phyloP scores from a whole-genome alignment of 1,284 basidiomycete species.

The Marasmius sp. region DNA sequence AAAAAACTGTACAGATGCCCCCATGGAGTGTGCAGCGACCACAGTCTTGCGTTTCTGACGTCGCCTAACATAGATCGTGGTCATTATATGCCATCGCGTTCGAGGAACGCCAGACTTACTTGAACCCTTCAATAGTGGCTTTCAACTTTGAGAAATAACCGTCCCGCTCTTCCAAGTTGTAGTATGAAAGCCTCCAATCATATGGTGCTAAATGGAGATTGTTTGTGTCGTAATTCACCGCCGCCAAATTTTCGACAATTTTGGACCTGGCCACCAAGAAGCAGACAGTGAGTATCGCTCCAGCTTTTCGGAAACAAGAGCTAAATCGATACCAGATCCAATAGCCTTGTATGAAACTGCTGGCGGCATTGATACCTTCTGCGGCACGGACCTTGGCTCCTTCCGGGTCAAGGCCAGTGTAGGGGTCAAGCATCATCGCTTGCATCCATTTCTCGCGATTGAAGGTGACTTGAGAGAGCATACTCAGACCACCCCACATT shows the following conservation, averaged over 20 bases:
- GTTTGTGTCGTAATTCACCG: conserved; percentile 89
- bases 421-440: conserved; percentile 87
- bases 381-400: conserved; percentile 91
- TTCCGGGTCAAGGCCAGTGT: conserved; percentile 89
- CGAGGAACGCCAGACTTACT: conserved; percentile 39
- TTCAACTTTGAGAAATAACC: conserved; percentile 92
- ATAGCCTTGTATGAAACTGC: conserved; percentile 90
- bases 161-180: conserved; percentile 91
- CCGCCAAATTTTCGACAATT: conserved; percentile 92
- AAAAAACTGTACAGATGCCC: conserved; percentile 60
- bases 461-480: conserved; percentile 80
- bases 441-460: conserved; percentile 86
- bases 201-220: conserved; percentile 87
- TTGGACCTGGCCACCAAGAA: conserved; percentile 61
- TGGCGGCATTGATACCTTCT: conserved; percentile 89
- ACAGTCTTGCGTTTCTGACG: conserved; percentile 84
- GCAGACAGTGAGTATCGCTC: neutral
- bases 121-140: conserved; percentile 81
- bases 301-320: neutral
- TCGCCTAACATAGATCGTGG: conserved; percentile 38
- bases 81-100: conserved; percentile 1
- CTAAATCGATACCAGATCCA: conserved; percentile 80
- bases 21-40: conserved; percentile 89
- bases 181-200: conserved; percentile 90
- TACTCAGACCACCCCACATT: conserved; percentile 84